Conservation (phyloP, 2,329 filamentous ascomycete genomes). For the Alternaria postmessia region DNA sequence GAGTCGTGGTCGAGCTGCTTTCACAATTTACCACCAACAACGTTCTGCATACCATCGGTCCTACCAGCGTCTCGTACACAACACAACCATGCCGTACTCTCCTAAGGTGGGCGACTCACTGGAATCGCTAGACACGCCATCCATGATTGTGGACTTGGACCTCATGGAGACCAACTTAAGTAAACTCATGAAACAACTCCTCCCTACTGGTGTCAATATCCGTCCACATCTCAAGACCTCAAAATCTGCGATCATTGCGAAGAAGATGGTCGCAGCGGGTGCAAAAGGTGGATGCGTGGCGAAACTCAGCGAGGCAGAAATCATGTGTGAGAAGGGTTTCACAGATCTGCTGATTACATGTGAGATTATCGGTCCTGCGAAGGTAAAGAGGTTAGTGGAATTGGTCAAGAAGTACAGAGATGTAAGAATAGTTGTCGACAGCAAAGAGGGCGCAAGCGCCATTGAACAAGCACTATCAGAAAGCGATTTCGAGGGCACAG, state of each 20-base stretch:
- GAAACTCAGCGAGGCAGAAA: slow-evolving; percentile 57
- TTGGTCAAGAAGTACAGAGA: slow-evolving; percentile 51
- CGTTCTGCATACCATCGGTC: background rate
- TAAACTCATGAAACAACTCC: slow-evolving; percentile 56
- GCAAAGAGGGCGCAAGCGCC: slow-evolving; percentile 54
- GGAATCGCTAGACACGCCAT: slow-evolving; percentile 61
- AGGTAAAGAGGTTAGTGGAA: slow-evolving; percentile 57
- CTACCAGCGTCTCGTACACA: background rate
- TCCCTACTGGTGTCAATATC: slow-evolving; percentile 57
- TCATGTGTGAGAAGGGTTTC: slow-evolving; percentile 54
- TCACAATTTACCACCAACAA: background rate
- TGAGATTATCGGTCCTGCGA: slow-evolving; percentile 59
- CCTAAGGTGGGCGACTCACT: slow-evolving; percentile 56
- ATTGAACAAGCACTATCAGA: slow-evolving; percentile 55
- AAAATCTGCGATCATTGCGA: slow-evolving; percentile 58
- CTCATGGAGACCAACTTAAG: slow-evolving; percentile 62
- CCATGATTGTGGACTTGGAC: slow-evolving; percentile 64
- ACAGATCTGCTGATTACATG: slow-evolving; percentile 62
- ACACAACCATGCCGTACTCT: slow-evolving; percentile 42
- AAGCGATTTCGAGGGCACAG: slow-evolving; percentile 50
- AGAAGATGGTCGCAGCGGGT: slow-evolving; percentile 56
- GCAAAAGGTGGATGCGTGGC: slow-evolving; percentile 62
- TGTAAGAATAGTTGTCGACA: slow-evolving; percentile 60
- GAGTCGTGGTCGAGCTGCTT: background rate
- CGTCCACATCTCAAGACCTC: slow-evolving; percentile 64